phyloP scores from a whole-genome alignment of 75 land plant species.

The Isoetes taiwanensis region DNA sequence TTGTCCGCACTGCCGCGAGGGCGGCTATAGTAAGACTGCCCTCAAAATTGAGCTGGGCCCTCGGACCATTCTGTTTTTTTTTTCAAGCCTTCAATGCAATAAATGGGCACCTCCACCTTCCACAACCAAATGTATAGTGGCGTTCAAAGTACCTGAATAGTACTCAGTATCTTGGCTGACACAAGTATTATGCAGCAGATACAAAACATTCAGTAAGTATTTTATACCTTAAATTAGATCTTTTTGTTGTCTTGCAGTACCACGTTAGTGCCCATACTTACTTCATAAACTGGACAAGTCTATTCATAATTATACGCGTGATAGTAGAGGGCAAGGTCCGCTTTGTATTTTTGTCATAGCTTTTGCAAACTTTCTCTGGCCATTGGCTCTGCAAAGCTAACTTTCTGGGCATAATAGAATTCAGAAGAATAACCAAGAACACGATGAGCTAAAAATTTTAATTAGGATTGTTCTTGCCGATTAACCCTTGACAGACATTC shows the following conservation, averaged over 20 bases:
- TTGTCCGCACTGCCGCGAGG: no score
- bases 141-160: slow-evolving; percentile 57
- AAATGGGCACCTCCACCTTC: slow-evolving; percentile 65
- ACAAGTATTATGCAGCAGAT: slow-evolving; percentile 66
- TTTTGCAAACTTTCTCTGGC: slow-evolving; percentile 70
- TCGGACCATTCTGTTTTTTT: no score
- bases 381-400: slow-evolving; percentile 70
- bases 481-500: slow-evolving; percentile 57
- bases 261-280: no score
- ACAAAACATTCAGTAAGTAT: no score
- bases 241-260: no score
- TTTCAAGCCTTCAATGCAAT: no score
- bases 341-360: slow-evolving; percentile 93
- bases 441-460: slow-evolving; percentile 50
- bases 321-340: slow-evolving; percentile 80
- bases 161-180: slow-evolving; percentile 42
- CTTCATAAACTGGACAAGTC: slow-evolving; percentile 82
- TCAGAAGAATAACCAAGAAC: slow-evolving; percentile 83
- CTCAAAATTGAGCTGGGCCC: no score
- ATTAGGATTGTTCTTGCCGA: slow-evolving; percentile 74
- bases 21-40: no score
- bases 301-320: slow-evolving; percentile 89
- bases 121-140: slow-evolving; percentile 69
- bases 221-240: no score
- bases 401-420: slow-evolving; percentile 37